Conservation (phyloP, 164 flowering plant species). For the Pachysandra terminalis region DNA sequence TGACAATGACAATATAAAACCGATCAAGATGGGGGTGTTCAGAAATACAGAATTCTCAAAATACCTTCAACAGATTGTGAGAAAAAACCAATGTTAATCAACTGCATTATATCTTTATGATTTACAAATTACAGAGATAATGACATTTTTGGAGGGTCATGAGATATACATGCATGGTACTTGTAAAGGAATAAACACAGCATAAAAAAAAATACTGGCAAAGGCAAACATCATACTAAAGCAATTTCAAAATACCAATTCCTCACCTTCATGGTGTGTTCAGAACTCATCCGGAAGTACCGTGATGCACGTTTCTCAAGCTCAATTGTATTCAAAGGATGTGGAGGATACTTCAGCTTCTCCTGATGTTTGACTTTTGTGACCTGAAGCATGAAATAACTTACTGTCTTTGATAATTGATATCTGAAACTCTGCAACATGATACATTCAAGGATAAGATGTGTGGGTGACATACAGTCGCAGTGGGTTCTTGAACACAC, state of each 20-base stretch:
- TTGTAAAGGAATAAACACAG: not conserved
- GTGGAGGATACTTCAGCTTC: constrained; percentile 79
- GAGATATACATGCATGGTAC: not conserved
- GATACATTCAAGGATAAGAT: not conserved
- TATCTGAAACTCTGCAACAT: not conserved
- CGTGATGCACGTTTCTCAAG: constrained; percentile 97
- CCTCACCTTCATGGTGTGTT: constrained; percentile 91
- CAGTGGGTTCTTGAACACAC: constrained; percentile 85
- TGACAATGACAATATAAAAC: not conserved
- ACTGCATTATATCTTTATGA: not conserved
- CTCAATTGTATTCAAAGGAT: constrained; percentile 92
- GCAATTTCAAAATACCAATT: not conserved
- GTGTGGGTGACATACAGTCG: constrained; percentile 62
- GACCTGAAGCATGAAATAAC: constrained; percentile 41
- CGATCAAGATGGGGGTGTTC: not conserved
- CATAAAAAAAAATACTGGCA: not conserved
- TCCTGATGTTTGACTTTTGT: constrained; percentile 72
- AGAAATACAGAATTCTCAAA: not conserved
- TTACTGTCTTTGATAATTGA: not conserved
- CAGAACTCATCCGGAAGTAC: constrained; percentile 92
- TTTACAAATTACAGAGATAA: too few species aligned
- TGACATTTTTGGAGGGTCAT: not conserved
- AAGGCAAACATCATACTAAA: not conserved
- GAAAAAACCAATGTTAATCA: not conserved
- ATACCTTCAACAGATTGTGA: not conserved